Percentiles rank a stretch among this genome's conserved stretches.
phyloP scores from a whole-genome alignment of 2,329 filamentous ascomycete species.

The Trichoderma guizhouense region DNA sequence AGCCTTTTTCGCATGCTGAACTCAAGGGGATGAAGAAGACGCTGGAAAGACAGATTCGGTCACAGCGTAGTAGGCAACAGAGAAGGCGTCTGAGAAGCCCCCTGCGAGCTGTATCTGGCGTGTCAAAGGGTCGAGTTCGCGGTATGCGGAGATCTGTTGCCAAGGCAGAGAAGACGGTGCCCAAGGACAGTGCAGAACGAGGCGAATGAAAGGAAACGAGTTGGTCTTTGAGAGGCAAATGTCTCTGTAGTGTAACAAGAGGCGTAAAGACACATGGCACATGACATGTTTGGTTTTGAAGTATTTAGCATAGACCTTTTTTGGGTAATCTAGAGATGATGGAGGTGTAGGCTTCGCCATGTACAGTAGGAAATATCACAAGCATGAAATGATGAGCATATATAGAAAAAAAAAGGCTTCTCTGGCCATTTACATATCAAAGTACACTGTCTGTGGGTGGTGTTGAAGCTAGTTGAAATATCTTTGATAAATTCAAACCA shows the following conservation, averaged over 20 bases:
- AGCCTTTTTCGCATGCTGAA: slow-evolving; percentile 30
- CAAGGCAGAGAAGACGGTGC: background rate
- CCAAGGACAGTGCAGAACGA: background rate
- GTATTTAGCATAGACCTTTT: slow-evolving; percentile 1
- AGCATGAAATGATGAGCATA: background rate
- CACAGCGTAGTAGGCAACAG: background rate
- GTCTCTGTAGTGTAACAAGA: background rate
- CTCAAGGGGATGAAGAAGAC: slow-evolving; percentile 26
- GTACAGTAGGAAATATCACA: slow-evolving; percentile 6
- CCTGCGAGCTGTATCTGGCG: background rate
- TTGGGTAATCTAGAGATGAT: background rate
- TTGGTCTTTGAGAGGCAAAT: background rate
- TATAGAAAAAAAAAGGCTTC: background rate
- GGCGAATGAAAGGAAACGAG: background rate
- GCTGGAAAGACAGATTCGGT: slow-evolving; percentile 22
- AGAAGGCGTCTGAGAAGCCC: background rate
- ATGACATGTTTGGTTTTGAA: background rate
- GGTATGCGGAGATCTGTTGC: background rate
- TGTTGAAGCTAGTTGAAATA: background rate
- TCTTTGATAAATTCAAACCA: background rate
- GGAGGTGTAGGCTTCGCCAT: background rate
- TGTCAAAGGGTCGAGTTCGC: background rate
- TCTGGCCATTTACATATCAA: background rate
- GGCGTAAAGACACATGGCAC: background rate
- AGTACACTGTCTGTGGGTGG: background rate